A percentile compares a stretch with the other conserved stretches of the same genome.
Conservation (phyloP, 164 flowering plant species). For the Vitis rupestris region DNA sequence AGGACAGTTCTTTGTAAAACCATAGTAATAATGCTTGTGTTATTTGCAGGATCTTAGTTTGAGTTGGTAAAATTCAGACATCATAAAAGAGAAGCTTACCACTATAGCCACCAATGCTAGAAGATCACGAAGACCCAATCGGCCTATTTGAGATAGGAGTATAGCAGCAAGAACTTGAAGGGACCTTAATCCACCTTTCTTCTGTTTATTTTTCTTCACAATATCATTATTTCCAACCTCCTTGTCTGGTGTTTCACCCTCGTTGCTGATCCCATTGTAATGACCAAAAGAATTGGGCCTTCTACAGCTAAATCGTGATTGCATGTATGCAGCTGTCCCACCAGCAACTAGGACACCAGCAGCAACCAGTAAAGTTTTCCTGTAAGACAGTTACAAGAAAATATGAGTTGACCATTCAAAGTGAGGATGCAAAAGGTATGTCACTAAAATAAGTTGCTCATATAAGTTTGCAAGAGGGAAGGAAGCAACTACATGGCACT, state of each 20-base stretch:
- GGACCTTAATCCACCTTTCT: slow-evolving; percentile 73
- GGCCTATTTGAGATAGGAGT: slow-evolving; percentile 82
- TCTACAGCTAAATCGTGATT: slow-evolving; percentile 43
- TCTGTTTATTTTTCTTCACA: slow-evolving; percentile 38
- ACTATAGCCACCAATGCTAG: slow-evolving; percentile 67
- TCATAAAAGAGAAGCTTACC: slow-evolving; percentile 42
- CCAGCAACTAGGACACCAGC: slow-evolving; percentile 79
- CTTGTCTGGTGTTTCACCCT: slow-evolving; percentile 28
- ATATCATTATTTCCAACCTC: slow-evolving; percentile 20
- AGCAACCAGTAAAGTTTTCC: slow-evolving; percentile 78
- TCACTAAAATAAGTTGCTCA: neutral
- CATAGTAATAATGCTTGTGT: no score
- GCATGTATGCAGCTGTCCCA: slow-evolving; percentile 81
- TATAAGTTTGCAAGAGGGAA: no score
- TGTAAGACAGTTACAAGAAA: slow-evolving; percentile 27
- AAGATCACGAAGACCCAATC: slow-evolving; percentile 65
- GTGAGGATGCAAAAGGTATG: neutral
- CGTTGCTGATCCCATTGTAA: slow-evolving; percentile 34
- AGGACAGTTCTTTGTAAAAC: no score
- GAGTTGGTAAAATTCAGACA: neutral
- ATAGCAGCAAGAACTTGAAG: slow-evolving; percentile 74
- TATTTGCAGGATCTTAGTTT: no score
- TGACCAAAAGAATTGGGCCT: slow-evolving; percentile 35
- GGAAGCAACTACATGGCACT: no score
- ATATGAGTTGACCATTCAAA: neutral